Conservation (phyloP, 163 green algal genomes). For the Scenedesmus sp. region DNA sequence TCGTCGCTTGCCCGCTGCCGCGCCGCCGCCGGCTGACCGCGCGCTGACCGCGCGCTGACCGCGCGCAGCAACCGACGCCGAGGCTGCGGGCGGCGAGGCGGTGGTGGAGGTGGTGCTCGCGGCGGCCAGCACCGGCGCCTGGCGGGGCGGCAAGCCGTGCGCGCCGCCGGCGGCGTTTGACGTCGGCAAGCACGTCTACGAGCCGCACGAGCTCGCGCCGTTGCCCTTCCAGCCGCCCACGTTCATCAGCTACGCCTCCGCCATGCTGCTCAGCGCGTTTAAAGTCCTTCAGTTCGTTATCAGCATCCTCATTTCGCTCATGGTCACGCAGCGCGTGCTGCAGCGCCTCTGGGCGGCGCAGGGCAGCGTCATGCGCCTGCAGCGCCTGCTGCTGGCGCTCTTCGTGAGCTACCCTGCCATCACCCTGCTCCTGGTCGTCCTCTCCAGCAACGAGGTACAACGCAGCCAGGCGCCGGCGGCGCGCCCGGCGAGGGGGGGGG, state of each 20-base stretch:
- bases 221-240: conserved; percentile 31
- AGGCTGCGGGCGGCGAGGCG: too few species aligned
- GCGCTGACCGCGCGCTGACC: too few species aligned
- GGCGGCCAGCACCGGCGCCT: neutral
- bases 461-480: too few species aligned
- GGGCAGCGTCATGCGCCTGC: neutral
- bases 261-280: conserved; percentile 15
- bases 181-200: conserved; percentile 10
- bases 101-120: too few species aligned
- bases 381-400: conserved; percentile 1
- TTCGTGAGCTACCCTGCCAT: conserved; percentile 32
- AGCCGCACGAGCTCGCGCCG: conserved; percentile 23
- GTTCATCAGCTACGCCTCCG: conserved; percentile 19
- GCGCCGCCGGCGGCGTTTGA: neutral
- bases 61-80: too few species aligned
- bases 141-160: neutral
- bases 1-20: too few species aligned
- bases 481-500: too few species aligned
- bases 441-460: conserved; percentile 36
- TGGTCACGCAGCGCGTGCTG: conserved; percentile 23
- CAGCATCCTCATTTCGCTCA: conserved; percentile 33
- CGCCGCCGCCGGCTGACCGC: too few species aligned
- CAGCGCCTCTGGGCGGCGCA: conserved; percentile 17
- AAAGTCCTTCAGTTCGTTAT: conserved; percentile 42
- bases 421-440: conserved; percentile 30